A percentile compares a stretch with the other conserved stretches of the same genome.
These are phyloP conservation scores for Trichoderma lentiforme DNA, from an alignment of 2,329 filamentous ascomycete species.

Conservation along the genomic window DNA sequence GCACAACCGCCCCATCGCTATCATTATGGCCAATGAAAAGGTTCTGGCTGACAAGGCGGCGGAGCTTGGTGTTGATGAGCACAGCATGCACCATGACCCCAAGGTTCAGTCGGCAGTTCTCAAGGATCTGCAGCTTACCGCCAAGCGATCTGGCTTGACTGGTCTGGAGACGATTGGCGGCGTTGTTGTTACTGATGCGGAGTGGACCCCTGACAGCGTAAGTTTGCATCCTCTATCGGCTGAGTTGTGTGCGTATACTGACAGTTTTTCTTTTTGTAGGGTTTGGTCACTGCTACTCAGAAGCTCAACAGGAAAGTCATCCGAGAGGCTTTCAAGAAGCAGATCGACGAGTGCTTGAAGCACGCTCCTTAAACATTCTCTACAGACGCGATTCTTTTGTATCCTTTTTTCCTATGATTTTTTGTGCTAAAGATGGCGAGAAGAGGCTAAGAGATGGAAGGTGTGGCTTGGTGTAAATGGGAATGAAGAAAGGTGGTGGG, in stretches of 20 bases:
- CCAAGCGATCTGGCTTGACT: conserved; percentile 62
- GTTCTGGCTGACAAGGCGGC: conserved; percentile 58
- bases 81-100: conserved; percentile 63
- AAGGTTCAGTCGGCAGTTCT: conserved; percentile 60
- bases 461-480: not conserved
- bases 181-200: conserved; percentile 76
- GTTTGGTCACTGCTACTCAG: conserved; percentile 59
- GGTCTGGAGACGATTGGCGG: conserved; percentile 73
- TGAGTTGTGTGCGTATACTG: conserved; percentile 16
- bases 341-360: conserved; percentile 46
- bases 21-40: conserved; percentile 69
- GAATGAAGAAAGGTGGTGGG: not conserved
- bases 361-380: conserved; percentile 20
- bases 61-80: conserved; percentile 61
- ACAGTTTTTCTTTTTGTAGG: conserved; percentile 36
- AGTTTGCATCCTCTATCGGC: conserved; percentile 38
- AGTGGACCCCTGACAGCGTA: conserved; percentile 84
- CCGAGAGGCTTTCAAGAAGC: conserved; percentile 47
- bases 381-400: not conserved
- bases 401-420: not conserved
- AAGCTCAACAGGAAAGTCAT: conserved; percentile 56
- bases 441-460: not conserved
- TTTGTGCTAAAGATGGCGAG: not conserved
- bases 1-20: conserved; percentile 74
- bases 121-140: conserved; percentile 66